Conservation (phyloP, 345 rosid species). For the Syzygium grande region DNA sequence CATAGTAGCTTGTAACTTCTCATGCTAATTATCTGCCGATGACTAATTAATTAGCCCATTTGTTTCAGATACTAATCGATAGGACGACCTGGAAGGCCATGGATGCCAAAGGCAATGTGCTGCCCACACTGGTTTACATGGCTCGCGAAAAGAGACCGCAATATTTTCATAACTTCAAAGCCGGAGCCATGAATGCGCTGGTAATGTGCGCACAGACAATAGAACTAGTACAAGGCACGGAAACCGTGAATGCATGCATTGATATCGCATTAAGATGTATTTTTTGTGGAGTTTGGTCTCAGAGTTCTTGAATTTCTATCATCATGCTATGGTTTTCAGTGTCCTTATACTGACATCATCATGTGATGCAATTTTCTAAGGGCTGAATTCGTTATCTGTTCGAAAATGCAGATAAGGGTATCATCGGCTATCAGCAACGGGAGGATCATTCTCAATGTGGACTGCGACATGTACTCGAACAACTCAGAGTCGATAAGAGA, state of each 20-base stretch:
- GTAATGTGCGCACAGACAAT: slow-evolving; percentile 11
- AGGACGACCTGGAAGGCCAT: slow-evolving; percentile 22
- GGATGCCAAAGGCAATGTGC: slow-evolving; percentile 14
- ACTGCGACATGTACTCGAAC: slow-evolving; percentile 85
- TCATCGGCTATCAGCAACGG: slow-evolving; percentile 58
- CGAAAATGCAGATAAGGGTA: slow-evolving; percentile 45
- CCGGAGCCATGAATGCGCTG: slow-evolving; percentile 85
- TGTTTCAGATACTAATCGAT: slow-evolving; percentile 43
- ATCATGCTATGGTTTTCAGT: not conserved
- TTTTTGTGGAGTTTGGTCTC: not conserved
- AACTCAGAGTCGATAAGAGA: slow-evolving; percentile 43
- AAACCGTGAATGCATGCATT: not conserved
- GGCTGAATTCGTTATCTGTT: not conserved
- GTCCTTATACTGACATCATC: not conserved
- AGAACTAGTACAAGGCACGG: not conserved
- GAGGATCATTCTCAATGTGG: slow-evolving; percentile 46
- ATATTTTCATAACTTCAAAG: slow-evolving; percentile 67
- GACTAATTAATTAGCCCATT: not conserved
- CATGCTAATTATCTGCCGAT: not conserved
- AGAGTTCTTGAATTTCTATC: not conserved
- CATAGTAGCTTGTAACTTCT: not conserved
- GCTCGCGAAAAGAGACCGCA: slow-evolving; percentile 73
- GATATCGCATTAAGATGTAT: not conserved
- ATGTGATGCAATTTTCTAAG: not conserved
- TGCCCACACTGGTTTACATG: slow-evolving; percentile 67